These are phyloP conservation scores for Candida morakotiae DNA, from an alignment of 805 yeast genomes.

Conservation along the genomic window DNA sequence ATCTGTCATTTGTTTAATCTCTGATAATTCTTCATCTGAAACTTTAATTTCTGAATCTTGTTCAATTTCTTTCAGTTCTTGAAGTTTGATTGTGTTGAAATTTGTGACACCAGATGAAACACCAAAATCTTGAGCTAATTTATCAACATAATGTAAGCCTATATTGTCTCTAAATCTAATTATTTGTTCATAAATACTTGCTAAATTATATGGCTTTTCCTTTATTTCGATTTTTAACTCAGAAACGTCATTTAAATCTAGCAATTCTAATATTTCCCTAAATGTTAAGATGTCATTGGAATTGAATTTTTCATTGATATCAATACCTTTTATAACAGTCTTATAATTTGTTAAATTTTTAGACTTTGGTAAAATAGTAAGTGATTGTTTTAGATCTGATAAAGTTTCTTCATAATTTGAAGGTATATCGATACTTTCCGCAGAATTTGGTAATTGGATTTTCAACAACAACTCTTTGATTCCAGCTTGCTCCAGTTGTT, in stretches of 20 bases:
- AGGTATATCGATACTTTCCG: constrained; percentile 19
- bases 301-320: constrained; percentile 21
- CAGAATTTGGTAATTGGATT: constrained; percentile 11
- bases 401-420: constrained; percentile 43
- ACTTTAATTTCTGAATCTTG: constrained; percentile 16
- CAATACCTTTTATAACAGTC: constrained; percentile 34
- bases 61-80: constrained; percentile 19
- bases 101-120: constrained; percentile 48
- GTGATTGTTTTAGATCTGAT: constrained; percentile 53
- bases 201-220: constrained; percentile 57
- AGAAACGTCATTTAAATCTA: constrained; percentile 17
- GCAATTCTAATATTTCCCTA: constrained; percentile 17
- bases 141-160: constrained; percentile 47
- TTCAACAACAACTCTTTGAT: constrained; percentile 10
- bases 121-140: constrained; percentile 38
- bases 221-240: constrained; percentile 42
- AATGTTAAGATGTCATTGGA: constrained; percentile 25
- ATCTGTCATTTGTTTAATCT: constrained; percentile 13
- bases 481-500: constrained; percentile 1
- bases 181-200: constrained; percentile 59
- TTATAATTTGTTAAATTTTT: constrained; percentile 60
- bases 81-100: constrained; percentile 39
- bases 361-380: constrained; percentile 54
- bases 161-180: constrained; percentile 57
- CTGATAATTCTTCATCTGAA: constrained; percentile 27